Conservation (phyloP, 257 asterid genomes). For the Verbascum thapsus region DNA sequence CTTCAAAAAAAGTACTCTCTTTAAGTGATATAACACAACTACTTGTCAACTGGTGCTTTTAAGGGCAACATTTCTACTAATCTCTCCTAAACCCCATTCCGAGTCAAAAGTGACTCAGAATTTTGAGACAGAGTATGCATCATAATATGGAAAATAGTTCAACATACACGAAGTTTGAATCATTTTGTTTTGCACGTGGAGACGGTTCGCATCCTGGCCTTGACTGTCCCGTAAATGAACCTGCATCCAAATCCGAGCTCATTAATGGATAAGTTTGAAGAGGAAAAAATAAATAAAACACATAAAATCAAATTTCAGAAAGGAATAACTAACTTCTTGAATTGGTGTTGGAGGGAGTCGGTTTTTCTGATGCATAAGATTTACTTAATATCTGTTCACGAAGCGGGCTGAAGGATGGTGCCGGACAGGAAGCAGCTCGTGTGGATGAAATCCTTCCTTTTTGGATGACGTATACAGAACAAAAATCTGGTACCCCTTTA, state of each 20-base stretch:
- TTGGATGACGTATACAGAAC: slow-evolving; percentile 71
- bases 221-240: slow-evolving; percentile 41
- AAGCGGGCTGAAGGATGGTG: slow-evolving; percentile 68
- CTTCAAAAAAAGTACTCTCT: too few species aligned
- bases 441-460: slow-evolving; percentile 85
- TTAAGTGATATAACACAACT: too few species aligned
- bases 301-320: slow-evolving; percentile 7
- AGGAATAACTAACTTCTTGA: slow-evolving; percentile 43
- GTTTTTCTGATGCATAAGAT: slow-evolving; percentile 34
- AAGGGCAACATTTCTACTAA: too few species aligned
- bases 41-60: too few species aligned
- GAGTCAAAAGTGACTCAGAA: too few species aligned
- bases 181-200: slow-evolving; percentile 40
- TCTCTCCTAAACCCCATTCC: too few species aligned
- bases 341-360: slow-evolving; percentile 20
- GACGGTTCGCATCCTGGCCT: slow-evolving; percentile 46
- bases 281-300: not conserved
- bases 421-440: slow-evolving; percentile 66
- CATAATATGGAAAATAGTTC: too few species aligned
- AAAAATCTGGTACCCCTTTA: slow-evolving; percentile 82
- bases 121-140: too few species aligned
- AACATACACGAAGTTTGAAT: slow-evolving; percentile 45
- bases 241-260: slow-evolving; percentile 29
- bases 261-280: not conserved
- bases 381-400: slow-evolving; percentile 63